Base-by-base conservation (phyloP, 495 filamentous ascomycete genomes). In the Hypomontagnella monticulosa region DNA sequence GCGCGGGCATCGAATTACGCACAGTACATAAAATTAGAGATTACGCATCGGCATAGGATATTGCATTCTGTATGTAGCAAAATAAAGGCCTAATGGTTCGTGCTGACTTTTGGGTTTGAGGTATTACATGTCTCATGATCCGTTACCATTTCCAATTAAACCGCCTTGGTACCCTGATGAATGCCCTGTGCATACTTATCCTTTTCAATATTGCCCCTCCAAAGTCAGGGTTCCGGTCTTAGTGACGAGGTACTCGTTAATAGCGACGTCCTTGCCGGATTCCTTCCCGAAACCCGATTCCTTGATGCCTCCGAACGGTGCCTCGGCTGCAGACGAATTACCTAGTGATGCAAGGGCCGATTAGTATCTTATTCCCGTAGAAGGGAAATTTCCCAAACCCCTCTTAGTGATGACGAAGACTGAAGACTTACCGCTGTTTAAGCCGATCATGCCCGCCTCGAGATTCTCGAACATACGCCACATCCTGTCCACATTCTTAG, bases 251-350 rank as follows among this genome's bases (percentile, higher is more conserved):
- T 89, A 92, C 71, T 91, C 89, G 32, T 83, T 78, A 18, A 91
- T 83, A 2, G 89, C 89, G 20, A 89, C 86, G 54, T 90, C 89
- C 71, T 88, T 89, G 14, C 89, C 89, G 11, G 84, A 87, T 71
- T 91, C 89, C 76, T 92, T 92, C 8, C 89, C 89, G 67, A 91
- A 91, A 0, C 89, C 89, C 5, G 84, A 87, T 70, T 91, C 88
- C 77, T 92, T 92, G 61, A 91, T 89, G 0, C 85, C 89, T 14
- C 89, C 89, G 70, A 92, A 92, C 0, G 89, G 89, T 8, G 85
- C 82, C 68, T 92, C 89, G 1, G 89, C 87, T 0, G 89, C 84
- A 0, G 88, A 90, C 37, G 82, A 79, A 59, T 88, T 87, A n/a
- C 83, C 84, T 79, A 49, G 15, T 38, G 36, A 14, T 38, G 9